phyloP scores from a whole-genome alignment of 371 early-diverging fungal genomes.

The Apophysomyces sp. region DNA sequence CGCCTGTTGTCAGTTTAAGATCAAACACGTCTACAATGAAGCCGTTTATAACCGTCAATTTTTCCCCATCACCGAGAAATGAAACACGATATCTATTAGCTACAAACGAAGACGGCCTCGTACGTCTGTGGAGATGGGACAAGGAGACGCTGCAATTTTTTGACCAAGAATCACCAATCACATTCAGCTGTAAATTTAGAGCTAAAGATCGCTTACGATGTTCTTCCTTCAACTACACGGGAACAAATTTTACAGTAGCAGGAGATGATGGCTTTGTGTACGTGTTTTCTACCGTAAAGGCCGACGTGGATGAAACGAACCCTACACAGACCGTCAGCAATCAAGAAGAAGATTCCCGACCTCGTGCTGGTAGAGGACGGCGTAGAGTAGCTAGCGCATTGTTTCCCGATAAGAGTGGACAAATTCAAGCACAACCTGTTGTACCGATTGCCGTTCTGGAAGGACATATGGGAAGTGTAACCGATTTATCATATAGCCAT shows the following conservation, averaged over 20 bases:
- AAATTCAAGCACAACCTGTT: conserved; percentile 52
- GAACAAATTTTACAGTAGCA: conserved; percentile 80
- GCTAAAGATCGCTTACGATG: conserved; percentile 63
- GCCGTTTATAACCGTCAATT: conserved; percentile 71
- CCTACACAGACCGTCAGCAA: background rate
- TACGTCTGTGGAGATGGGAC: conserved; percentile 78
- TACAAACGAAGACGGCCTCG: conserved; percentile 73
- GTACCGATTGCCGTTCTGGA: conserved; percentile 65
- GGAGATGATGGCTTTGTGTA: conserved; percentile 80
- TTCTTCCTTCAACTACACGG: conserved; percentile 76
- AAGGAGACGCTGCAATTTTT: conserved; percentile 54
- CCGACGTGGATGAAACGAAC: background rate
- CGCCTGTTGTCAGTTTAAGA: conserved; percentile 65
- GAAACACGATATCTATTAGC: conserved; percentile 77
- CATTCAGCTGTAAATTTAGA: conserved; percentile 63
- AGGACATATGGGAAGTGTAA: conserved; percentile 75
- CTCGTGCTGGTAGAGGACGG: conserved; percentile 22
- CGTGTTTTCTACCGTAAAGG: conserved; percentile 62
- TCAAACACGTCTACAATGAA: conserved; percentile 50
- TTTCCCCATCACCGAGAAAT: conserved; percentile 80
- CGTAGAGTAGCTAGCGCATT: conserved; percentile 32
- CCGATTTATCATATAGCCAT: conserved; percentile 75
- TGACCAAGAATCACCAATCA: conserved; percentile 55
- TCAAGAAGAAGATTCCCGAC: background rate
- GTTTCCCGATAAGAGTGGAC: conserved; percentile 36